These are phyloP conservation scores for Phytopythium delawarense DNA, from an alignment of 352 stramenopile species.

Conservation along the genomic window DNA sequence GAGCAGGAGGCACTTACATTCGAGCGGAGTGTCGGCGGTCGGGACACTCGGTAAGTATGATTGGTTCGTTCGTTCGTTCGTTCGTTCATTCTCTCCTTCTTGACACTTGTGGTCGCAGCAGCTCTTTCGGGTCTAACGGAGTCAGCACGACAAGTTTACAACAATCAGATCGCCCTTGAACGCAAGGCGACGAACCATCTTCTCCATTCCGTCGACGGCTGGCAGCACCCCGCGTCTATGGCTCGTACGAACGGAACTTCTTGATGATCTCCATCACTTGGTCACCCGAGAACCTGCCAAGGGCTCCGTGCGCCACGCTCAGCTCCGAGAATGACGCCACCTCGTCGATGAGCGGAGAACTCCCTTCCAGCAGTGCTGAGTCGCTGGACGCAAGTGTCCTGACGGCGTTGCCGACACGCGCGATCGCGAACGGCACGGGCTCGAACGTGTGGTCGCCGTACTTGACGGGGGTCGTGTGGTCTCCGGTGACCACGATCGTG, in stretches of 20 bases:
- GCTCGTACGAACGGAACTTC: slow-evolving; percentile 46
- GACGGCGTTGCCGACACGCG: slow-evolving; percentile 35
- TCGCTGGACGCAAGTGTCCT: slow-evolving; percentile 4
- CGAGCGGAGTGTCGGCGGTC: not conserved
- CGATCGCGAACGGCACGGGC: slow-evolving; percentile 78
- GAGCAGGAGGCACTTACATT: not conserved
- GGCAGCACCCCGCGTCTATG: slow-evolving; percentile 13
- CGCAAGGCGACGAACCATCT: not conserved
- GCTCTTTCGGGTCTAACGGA: not conserved
- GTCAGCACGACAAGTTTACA: not conserved
- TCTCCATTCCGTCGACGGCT: not conserved
- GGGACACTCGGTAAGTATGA: not conserved
- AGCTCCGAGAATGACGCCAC: slow-evolving; percentile 68
- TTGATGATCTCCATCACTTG: slow-evolving; percentile 86
- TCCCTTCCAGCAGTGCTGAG: not conserved
- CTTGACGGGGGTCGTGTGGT: slow-evolving; percentile 84
- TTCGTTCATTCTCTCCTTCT: not conserved
- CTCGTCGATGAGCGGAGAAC: slow-evolving; percentile 35
- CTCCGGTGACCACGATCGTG: slow-evolving; percentile 82
- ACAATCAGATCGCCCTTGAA: not conserved
- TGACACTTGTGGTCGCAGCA: not conserved
- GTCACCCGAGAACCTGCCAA: slow-evolving; percentile 80
- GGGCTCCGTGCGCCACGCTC: slow-evolving; percentile 51
- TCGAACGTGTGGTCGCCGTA: slow-evolving; percentile 89
- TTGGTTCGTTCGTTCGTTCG: not conserved